phyloP scores from a whole-genome alignment of 306 rosid genomes.

The Morella rubra region DNA sequence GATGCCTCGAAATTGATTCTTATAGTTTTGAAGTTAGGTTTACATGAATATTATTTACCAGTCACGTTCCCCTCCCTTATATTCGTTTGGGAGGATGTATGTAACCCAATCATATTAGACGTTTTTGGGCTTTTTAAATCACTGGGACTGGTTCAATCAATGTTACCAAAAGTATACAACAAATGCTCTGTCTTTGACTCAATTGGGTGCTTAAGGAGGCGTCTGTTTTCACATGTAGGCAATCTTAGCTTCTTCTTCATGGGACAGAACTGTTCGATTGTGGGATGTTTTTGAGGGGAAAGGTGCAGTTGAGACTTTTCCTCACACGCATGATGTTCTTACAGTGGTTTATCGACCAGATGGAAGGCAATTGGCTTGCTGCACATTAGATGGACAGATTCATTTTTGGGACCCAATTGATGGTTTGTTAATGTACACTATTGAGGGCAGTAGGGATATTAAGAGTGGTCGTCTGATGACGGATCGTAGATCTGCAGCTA shows the following conservation, averaged over 20 bases:
- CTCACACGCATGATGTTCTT: slow-evolving; percentile 88
- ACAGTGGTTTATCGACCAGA: slow-evolving; percentile 89
- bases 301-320: slow-evolving; percentile 85
- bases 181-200: not conserved
- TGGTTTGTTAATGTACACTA: slow-evolving; percentile 78
- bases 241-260: slow-evolving; percentile 85
- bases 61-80: not conserved
- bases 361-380: slow-evolving; percentile 94
- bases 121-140: too few relatives aligned
- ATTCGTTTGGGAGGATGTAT: not conserved
- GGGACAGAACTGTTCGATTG: slow-evolving; percentile 86
- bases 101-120: not conserved
- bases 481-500: slow-evolving; percentile 88
- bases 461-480: slow-evolving; percentile 93
- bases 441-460: slow-evolving; percentile 92
- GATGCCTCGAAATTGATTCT: not conserved
- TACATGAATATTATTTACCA: not conserved
- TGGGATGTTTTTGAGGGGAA: slow-evolving; percentile 96
- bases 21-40: not conserved
- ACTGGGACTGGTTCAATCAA: too few relatives aligned
- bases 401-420: slow-evolving; percentile 96
- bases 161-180: too few relatives aligned
- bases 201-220: slow-evolving; percentile 16
- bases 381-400: slow-evolving; percentile 95
- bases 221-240: slow-evolving; percentile 45